Percentiles rank a stretch among this genome's conserved stretches.
Conservation (phyloP, 2,329 filamentous ascomycete genomes). For the Aspergillus luchuensis region DNA sequence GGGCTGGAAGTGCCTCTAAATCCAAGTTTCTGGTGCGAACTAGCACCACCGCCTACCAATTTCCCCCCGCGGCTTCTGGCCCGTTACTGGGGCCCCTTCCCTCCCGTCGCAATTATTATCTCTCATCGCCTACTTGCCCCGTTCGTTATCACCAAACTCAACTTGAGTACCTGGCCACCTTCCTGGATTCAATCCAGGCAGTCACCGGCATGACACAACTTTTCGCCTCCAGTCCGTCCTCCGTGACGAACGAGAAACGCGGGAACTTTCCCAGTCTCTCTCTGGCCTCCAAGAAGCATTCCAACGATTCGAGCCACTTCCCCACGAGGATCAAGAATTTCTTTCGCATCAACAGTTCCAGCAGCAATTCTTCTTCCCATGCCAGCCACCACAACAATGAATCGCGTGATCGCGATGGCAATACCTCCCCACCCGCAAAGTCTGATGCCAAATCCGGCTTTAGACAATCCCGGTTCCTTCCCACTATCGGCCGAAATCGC, state of each 20-base stretch:
- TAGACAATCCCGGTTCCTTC: constrained; percentile 86
- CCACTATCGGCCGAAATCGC: constrained; percentile 80
- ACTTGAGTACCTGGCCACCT: not conserved
- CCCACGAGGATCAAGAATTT: constrained; percentile 69
- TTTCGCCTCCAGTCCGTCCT: constrained; percentile 43
- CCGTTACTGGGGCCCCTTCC: constrained; percentile 13
- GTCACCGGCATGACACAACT: constrained; percentile 45
- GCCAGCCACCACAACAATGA: constrained; percentile 29
- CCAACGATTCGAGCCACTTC: constrained; percentile 51
- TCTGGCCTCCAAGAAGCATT: constrained; percentile 48
- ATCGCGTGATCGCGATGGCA: constrained; percentile 40
- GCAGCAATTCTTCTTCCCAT: constrained; percentile 48
- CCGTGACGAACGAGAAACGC: constrained; percentile 49
- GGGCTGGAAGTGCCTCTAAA: constrained; percentile 28
- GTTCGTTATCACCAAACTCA: not conserved
- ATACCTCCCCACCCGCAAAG: constrained; percentile 52
- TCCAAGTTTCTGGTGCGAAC: constrained; percentile 15
- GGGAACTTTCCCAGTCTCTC: constrained; percentile 50
- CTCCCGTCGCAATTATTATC: constrained; percentile 11
- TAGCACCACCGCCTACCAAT: constrained; percentile 18
- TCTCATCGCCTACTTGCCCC: constrained; percentile 1
- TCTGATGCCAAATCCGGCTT: constrained; percentile 68
- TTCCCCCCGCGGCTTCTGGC: constrained; percentile 21
- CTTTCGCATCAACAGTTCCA: constrained; percentile 65
- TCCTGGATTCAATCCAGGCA: not conserved